Evolutionary conservation across 805 yeast genomes (phyloP), one percentile per base, ranked within the genome.

Genomic region (Barnettozyma wickerhamii): DNA sequence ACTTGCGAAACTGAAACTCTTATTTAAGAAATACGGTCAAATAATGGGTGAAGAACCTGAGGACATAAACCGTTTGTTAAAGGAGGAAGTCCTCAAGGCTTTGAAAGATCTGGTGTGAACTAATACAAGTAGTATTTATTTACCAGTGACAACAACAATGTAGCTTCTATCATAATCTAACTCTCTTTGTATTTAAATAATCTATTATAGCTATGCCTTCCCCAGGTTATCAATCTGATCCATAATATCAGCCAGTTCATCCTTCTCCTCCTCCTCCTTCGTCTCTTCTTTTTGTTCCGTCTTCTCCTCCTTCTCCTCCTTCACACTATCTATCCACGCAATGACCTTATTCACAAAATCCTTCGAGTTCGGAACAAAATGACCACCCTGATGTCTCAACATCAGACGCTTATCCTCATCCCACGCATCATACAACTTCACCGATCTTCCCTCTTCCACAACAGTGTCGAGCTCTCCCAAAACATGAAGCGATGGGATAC

Each of bases 371-470:
- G 99, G 99, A 29, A 91, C 95, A 56, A 82, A 91, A 58, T 91
- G 99, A 2, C 96, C 96, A 38, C 98, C 98, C 5, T 97, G 95
- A 57, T 91, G 99, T 47, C 74, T 81, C 42, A 89, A 51, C 33
- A 71, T 33, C 0, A 66, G 69, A 17, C 85, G 63, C 15, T 61
- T 60, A 4, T 52, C 55, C 15, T 63, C 68, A 24, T 62, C 64
- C 46, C 75, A 75, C 14, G 69, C 65, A 9, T 77, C 72, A 47
- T 68, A 79, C n/a, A 91, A 66, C 3, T 65, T 60, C 62, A 74
- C 58, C 0, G 83, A 72, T 49, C 95, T 69, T 32, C 77, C 81
- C 37, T 83, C 89, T 2, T 80, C 72, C 1, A 93, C 95, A 10
- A 91, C 82, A 0, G 95, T 83, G 53, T 93, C 99, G 21, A 88